Evolutionary conservation across 805 yeast genomes (phyloP).

Genomic region (Kodamaea kakaduensis): DNA sequence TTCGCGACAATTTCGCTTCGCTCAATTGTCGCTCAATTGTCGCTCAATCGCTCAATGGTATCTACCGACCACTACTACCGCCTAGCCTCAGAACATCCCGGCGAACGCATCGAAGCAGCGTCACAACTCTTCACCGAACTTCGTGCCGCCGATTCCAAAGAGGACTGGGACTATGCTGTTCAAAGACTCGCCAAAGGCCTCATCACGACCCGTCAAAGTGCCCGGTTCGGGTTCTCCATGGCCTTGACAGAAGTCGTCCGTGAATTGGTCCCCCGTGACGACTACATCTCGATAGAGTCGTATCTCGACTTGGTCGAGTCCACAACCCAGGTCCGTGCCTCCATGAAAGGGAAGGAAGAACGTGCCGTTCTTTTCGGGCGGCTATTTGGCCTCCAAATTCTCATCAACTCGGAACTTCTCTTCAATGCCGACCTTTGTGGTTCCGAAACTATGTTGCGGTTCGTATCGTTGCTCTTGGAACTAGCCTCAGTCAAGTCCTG

Average conservation of each 20-base stretch:
- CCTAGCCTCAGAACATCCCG: slow-evolving; percentile 70
- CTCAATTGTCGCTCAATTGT: no score
- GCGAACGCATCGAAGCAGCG: slow-evolving; percentile 72
- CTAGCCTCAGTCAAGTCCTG: slow-evolving; percentile 68
- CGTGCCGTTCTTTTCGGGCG: slow-evolving; percentile 77
- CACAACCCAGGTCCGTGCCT: slow-evolving; percentile 29
- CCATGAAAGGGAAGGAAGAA: slow-evolving; percentile 75
- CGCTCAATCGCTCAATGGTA: no score
- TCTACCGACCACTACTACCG: slow-evolving; percentile 73
- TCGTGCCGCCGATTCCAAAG: slow-evolving; percentile 31
- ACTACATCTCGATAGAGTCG: slow-evolving; percentile 29
- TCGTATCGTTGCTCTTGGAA: slow-evolving; percentile 48
- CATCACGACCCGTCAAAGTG: slow-evolving; percentile 75
- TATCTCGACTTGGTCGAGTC: slow-evolving; percentile 38
- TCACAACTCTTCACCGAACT: slow-evolving; percentile 61
- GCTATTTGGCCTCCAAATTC: slow-evolving; percentile 76
- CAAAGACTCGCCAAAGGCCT: slow-evolving; percentile 77
- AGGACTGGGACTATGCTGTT: slow-evolving; percentile 80
- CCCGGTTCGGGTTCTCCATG: slow-evolving; percentile 84
- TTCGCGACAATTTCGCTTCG: no score
- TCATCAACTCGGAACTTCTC: slow-evolving; percentile 46
- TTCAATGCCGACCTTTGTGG: slow-evolving; percentile 15
- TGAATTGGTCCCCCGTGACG: slow-evolving; percentile 25
- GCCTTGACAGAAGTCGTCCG: slow-evolving; percentile 69
- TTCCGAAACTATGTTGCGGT: slow-evolving; percentile 30